Conservation (phyloP, 768 basidiomycete species). For the Pisolithus microcarpus region DNA sequence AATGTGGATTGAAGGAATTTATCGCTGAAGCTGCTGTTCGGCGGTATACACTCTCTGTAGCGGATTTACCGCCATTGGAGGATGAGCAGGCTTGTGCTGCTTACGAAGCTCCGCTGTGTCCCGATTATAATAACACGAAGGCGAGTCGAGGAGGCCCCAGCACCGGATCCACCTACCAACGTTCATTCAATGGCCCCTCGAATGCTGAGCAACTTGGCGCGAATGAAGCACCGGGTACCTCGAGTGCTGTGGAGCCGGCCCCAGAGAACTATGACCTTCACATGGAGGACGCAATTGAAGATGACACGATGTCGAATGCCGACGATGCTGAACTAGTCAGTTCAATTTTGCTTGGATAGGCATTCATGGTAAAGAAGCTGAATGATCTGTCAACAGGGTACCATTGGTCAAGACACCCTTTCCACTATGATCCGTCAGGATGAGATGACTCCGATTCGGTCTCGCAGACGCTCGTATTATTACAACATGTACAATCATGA, state of each 20-base stretch:
- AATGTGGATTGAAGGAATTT: constrained; percentile 36
- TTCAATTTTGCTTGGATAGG: neutral
- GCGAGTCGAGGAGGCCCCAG: constrained; percentile 12
- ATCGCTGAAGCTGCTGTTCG: constrained; percentile 42
- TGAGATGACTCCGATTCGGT: constrained; percentile 52
- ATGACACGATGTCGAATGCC: constrained; percentile 1
- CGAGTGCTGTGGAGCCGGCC: neutral
- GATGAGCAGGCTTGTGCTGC: constrained; percentile 37
- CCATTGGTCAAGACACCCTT: constrained; percentile 65
- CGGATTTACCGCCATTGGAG: constrained; percentile 49
- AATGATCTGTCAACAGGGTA: constrained; percentile 38
- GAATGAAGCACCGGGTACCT: neutral
- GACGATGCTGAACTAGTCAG: constrained; percentile 23
- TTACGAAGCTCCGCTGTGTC: constrained; percentile 49
- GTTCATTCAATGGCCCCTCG: neutral
- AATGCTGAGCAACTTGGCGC: neutral
- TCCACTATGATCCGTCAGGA: constrained; percentile 70
- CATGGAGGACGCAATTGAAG: constrained; percentile 11
- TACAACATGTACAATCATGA: constrained; percentile 34
- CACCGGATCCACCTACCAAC: constrained; percentile 8
- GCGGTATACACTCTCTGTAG: constrained; percentile 45
- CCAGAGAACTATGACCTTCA: constrained; percentile 15
- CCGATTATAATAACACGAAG: constrained; percentile 39
- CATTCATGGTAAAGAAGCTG: constrained; percentile 2
- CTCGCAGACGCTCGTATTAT: constrained; percentile 50